phyloP scores from a whole-genome alignment of 2,329 filamentous ascomycete species.

The Phoma sp. region DNA sequence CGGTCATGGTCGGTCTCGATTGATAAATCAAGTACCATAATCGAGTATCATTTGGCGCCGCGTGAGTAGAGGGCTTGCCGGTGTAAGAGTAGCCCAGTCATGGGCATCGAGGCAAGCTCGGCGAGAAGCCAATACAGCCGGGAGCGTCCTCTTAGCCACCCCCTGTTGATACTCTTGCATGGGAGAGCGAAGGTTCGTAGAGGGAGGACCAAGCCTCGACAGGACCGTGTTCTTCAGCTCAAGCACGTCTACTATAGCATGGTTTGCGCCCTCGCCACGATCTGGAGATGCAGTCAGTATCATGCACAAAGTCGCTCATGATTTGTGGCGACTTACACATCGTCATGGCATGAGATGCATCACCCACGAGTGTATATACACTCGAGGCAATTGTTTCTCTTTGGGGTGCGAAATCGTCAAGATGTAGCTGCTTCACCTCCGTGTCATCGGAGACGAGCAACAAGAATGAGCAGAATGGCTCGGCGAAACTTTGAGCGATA shows the following conservation, averaged over 20 bases:
- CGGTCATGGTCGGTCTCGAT: neutral
- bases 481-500: conserved; percentile 1
- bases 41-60: conserved; percentile 8
- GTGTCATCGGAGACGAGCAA: conserved; percentile 2
- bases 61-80: conserved; percentile 4
- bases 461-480: conserved; percentile 15
- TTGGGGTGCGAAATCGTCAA: conserved; percentile 13
- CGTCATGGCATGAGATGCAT: conserved; percentile 17
- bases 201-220: neutral
- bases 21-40: neutral
- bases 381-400: neutral
- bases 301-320: too few relatives aligned
- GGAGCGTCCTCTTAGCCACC: conserved; percentile 1
- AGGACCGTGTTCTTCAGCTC: conserved; percentile 2
- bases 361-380: conserved; percentile 8
- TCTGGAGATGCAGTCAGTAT: neutral
- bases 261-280: conserved; percentile 10
- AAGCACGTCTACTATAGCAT: conserved; percentile 13
- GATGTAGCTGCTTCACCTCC: conserved; percentile 8
- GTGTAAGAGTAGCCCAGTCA: conserved; percentile 8
- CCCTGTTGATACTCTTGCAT: conserved; percentile 1
- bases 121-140: conserved; percentile 10
- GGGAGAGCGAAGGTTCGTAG: neutral
- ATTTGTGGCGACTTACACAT: conserved; percentile 5
- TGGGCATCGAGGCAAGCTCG: conserved; percentile 19